Evolutionary conservation across 805 yeast species (phyloP).

Genomic region (Ogataea nakhonphanomensis): DNA sequence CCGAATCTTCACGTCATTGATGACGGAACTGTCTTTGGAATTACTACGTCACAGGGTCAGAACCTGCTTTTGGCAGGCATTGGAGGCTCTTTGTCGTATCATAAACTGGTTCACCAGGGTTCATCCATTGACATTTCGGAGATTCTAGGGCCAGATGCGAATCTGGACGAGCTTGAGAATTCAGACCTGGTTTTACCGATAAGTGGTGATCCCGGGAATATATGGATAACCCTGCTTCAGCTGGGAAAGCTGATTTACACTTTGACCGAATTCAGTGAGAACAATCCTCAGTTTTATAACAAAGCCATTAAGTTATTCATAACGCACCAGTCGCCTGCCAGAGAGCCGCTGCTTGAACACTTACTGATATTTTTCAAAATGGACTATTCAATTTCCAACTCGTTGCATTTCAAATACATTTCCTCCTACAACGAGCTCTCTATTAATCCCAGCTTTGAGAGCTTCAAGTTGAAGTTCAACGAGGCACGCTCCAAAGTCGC

Average conservation of each 20-base stretch:
- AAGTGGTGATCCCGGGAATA: constrained; percentile 59
- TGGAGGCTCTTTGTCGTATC: constrained; percentile 68
- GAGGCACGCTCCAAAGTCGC: constrained; percentile 59
- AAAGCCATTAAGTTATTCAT: constrained; percentile 57
- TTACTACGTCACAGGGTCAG: constrained; percentile 40
- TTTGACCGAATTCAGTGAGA: constrained; percentile 37
- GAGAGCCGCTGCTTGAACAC: constrained; percentile 67
- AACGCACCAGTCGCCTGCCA: constrained; percentile 66
- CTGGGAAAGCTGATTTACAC: constrained; percentile 61
- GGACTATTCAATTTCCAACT: constrained; percentile 71
- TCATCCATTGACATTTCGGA: constrained; percentile 36
- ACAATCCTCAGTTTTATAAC: constrained; percentile 26
- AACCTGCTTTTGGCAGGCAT: constrained; percentile 60
- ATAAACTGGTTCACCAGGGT: constrained; percentile 66
- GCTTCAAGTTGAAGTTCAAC: constrained; percentile 59
- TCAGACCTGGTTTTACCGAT: constrained; percentile 43
- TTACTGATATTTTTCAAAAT: constrained; percentile 63
- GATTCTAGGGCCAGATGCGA: constrained; percentile 27
- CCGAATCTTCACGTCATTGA: constrained; percentile 62
- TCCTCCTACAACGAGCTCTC: constrained; percentile 68
- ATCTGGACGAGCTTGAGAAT: constrained; percentile 22
- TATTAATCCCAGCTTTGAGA: constrained; percentile 59
- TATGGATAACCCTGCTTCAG: constrained; percentile 72
- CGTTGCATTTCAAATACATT: constrained; percentile 67
- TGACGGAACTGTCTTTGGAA: constrained; percentile 46